A percentile compares a stretch with the other conserved stretches of the same genome.
phyloP scores from a whole-genome alignment of 495 filamentous ascomycete genomes.

The Rostrohypoxylon terebratum region DNA sequence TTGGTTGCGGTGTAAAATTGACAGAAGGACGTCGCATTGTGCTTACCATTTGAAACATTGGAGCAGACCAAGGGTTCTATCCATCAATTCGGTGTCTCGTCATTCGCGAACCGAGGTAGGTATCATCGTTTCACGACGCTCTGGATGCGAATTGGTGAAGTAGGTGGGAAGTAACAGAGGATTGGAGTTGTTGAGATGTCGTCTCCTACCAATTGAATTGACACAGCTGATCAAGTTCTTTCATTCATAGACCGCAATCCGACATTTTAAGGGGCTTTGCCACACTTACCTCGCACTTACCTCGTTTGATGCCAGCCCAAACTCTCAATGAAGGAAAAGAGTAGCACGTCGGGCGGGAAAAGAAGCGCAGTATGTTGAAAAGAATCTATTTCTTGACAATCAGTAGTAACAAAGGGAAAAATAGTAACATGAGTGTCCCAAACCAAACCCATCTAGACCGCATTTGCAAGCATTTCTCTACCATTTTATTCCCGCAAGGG shows the following conservation, averaged over 20 bases:
- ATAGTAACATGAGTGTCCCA: neutral
- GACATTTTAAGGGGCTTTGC: neutral
- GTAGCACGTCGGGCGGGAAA: neutral
- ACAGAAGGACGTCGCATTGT: neutral
- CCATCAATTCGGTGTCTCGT: neutral
- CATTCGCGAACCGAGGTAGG: neutral
- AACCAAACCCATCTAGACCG: neutral
- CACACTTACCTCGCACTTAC: neutral
- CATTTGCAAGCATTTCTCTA: neutral
- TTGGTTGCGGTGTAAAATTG: neutral
- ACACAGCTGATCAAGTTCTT: neutral
- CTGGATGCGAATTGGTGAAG: neutral
- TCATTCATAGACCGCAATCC: neutral
- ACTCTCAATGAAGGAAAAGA: neutral
- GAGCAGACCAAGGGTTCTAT: neutral
- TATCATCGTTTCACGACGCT: neutral
- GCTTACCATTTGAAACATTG: neutral
- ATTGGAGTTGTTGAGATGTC: neutral
- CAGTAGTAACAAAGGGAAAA: neutral
- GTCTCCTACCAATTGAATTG: neutral
- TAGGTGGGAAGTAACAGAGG: neutral
- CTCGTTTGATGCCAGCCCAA: neutral
- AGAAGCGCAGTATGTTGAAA: neutral
- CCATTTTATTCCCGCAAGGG: neutral
- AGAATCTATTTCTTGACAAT: neutral